Evolutionary conservation across 2,329 filamentous ascomycete genomes (phyloP).

Genomic region (Onygenales sp.): DNA sequence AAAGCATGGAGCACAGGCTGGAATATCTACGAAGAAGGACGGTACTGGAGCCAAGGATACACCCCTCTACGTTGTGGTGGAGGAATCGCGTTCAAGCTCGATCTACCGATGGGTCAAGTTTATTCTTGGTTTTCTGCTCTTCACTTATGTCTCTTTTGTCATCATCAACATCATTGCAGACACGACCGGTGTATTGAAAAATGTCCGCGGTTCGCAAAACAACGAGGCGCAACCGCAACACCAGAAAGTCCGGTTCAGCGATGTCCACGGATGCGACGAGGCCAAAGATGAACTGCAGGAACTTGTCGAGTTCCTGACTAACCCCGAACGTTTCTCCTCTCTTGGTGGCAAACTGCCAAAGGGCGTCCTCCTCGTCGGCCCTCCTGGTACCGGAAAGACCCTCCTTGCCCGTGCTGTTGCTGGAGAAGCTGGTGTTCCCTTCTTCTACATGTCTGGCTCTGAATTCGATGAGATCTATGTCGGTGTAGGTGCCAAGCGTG

Average conservation of each 20-base stretch:
- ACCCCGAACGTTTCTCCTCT: conserved; percentile 85
- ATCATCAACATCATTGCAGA: conserved; percentile 76
- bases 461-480: conserved; percentile 99
- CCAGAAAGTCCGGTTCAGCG: conserved; percentile 81
- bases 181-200: conserved; percentile 67
- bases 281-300: conserved; percentile 97
- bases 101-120: conserved; percentile 93
- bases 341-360: conserved; percentile 95
- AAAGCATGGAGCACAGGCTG: conserved; percentile 56
- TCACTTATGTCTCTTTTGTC: conserved; percentile 70
- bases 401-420: conserved; percentile 90
- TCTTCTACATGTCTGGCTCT: conserved; percentile 99
- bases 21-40: conserved; percentile 34
- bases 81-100: conserved; percentile 69
- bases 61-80: conserved; percentile 91
- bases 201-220: conserved; percentile 59
- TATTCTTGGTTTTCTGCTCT: conserved; percentile 64
- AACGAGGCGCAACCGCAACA: conserved; percentile 87
- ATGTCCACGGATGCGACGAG: conserved; percentile 96
- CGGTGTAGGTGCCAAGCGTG: conserved; percentile 90
- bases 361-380: conserved; percentile 87
- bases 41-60: conserved; percentile 67
- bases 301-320: conserved; percentile 89
- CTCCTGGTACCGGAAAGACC: conserved; percentile 95
- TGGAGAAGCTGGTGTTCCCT: conserved; percentile 92